A percentile compares a stretch with the other conserved stretches of the same genome.
phyloP scores from a whole-genome alignment of 768 basidiomycete species.

The Podaxis sp. region DNA sequence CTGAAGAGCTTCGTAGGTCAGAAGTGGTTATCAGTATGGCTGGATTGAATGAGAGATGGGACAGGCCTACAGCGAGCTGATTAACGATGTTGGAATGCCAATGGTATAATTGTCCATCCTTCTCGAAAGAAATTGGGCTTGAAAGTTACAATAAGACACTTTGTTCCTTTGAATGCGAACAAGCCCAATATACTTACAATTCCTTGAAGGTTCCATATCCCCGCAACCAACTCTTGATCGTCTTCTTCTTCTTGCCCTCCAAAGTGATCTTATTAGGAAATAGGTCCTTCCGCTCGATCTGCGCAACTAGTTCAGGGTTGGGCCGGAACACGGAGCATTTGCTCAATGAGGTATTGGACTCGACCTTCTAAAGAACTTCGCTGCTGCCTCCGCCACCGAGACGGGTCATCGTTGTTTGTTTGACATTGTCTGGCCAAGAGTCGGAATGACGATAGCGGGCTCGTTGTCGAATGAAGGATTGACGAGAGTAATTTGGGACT shows the following conservation, averaged over 20 bases:
- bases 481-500: conserved; percentile 14
- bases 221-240: conserved; percentile 20
- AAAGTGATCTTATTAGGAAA: conserved; percentile 21
- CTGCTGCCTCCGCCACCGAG: not conserved
- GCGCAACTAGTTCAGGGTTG: conserved; percentile 12
- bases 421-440: conserved; percentile 13
- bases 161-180: not conserved
- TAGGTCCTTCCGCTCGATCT: conserved; percentile 16
- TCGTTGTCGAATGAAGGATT: conserved; percentile 9
- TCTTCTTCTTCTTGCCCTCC: conserved; percentile 15
- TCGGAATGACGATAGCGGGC: conserved; percentile 6
- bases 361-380: not conserved
- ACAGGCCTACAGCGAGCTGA: conserved; percentile 16
- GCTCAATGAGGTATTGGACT: not conserved
- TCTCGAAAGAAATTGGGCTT: conserved; percentile 23
- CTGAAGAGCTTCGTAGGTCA: not conserved
- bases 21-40: not conserved
- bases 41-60: not conserved
- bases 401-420: conserved; percentile 9
- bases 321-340: conserved; percentile 4
- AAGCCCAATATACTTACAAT: conserved; percentile 15
- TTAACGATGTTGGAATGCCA: conserved; percentile 18
- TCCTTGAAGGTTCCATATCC: conserved; percentile 14
- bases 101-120: conserved; percentile 15
- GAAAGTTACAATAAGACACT: not conserved